phyloP scores from a whole-genome alignment of 805 yeast genomes.

The Blastobotrys chiropterorum region DNA sequence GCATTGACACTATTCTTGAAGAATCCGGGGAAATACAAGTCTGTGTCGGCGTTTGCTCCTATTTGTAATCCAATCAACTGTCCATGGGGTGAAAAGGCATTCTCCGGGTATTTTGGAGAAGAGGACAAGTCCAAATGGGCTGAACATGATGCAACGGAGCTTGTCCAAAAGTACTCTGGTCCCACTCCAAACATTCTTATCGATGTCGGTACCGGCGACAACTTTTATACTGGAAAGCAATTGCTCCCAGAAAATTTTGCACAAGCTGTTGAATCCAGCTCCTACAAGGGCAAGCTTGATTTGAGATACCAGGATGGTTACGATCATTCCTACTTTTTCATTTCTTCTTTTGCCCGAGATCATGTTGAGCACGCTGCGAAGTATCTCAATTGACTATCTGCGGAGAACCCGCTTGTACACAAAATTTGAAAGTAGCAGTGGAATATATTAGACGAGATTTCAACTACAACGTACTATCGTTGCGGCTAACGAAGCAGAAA shows the following conservation, averaged over 20 bases:
- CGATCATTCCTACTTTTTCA: constrained; percentile 87
- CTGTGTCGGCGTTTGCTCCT: constrained; percentile 89
- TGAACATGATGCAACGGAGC: constrained; percentile 76
- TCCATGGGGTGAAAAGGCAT: constrained; percentile 88
- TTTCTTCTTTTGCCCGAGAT: constrained; percentile 68
- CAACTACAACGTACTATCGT: no score
- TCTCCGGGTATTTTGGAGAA: constrained; percentile 66
- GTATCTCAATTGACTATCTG: constrained; percentile 31
- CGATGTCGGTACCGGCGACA: constrained; percentile 76
- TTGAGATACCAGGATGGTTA: constrained; percentile 68
- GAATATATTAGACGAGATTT: no score
- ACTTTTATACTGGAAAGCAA: constrained; percentile 58
- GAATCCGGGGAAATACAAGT: constrained; percentile 65
- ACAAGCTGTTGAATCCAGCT: constrained; percentile 51
- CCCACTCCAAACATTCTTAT: constrained; percentile 59
- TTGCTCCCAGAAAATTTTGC: constrained; percentile 70
- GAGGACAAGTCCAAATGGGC: constrained; percentile 51
- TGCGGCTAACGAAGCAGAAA: no score
- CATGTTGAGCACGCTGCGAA: constrained; percentile 88
- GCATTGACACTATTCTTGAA: constrained; percentile 66
- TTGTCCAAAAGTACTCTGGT: constrained; percentile 54
- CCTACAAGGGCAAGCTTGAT: constrained; percentile 57
- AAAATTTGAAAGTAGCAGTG: no score
- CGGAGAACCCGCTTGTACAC: background rate
- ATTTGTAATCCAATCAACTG: constrained; percentile 70